These are phyloP conservation scores for Hawksworthiomyces lignivorus DNA, from an alignment of 2,329 filamentous ascomycete genomes.

Conservation along the genomic window DNA sequence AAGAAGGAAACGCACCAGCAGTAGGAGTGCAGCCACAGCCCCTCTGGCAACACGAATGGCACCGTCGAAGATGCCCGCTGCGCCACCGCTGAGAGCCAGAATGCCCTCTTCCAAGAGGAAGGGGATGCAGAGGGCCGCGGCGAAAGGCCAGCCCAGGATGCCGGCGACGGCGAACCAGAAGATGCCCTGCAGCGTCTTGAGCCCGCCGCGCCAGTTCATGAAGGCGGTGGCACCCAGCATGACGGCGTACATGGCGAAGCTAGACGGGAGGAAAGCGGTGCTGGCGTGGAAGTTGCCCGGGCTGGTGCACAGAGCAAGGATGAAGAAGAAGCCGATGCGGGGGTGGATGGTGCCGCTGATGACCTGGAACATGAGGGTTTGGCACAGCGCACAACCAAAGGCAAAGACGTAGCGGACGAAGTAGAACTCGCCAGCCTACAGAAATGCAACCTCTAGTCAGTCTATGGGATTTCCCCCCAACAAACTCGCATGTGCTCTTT, in stretches of 20 bases:
- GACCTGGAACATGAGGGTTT: constrained; percentile 72
- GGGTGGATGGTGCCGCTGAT: constrained; percentile 71
- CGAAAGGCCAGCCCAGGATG: constrained; percentile 90
- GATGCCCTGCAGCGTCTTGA: constrained; percentile 75
- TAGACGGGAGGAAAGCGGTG: constrained; percentile 80
- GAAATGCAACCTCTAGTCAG: neutral
- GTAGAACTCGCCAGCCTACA: constrained; percentile 70
- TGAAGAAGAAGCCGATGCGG: constrained; percentile 76
- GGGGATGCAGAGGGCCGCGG: constrained; percentile 70
- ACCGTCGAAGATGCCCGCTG: constrained; percentile 52
- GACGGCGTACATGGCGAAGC: constrained; percentile 91
- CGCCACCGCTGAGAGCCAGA: constrained; percentile 44
- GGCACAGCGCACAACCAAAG: constrained; percentile 68
- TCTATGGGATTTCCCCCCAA: no score
- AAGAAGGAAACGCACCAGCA: constrained; percentile 53
- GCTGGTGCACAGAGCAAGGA: constrained; percentile 67
- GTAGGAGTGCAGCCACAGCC: constrained; percentile 52
- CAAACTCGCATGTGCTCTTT: no score
- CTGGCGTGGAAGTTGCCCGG: constrained; percentile 93
- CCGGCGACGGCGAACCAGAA: constrained; percentile 85
- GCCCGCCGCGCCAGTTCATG: constrained; percentile 76
- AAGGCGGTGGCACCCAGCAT: constrained; percentile 84
- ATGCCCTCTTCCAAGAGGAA: constrained; percentile 69
- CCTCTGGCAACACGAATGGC: constrained; percentile 60
- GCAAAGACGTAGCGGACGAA: constrained; percentile 71